Base-by-base conservation (phyloP, 148 eudicot species). In the Chenopodium berlandieri region DNA sequence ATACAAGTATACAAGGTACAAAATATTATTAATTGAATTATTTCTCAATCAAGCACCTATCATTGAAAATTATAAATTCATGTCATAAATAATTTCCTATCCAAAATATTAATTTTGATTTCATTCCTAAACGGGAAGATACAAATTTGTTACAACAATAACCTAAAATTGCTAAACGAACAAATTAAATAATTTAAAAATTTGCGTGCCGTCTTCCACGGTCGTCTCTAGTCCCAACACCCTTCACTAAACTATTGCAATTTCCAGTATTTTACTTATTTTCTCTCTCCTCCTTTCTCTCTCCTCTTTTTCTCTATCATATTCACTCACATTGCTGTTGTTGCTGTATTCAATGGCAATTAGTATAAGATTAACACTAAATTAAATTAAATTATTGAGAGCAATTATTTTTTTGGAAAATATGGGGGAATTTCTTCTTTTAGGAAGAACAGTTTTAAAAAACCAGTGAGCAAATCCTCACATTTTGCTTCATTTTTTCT, bases 141-240 rank as follows among this genome's bases (percentile, higher is more conserved):
- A 20, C 4, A 23, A 34, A 77, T 8, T 56, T 34, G 25, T 69
- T 50, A 73, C 13, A 23, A 48, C 48, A 19, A 65, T 75, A 73
- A 78, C 85, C 82, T 79, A 79, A 79, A 79, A 40, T 79, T 83
- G 71, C 82, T 75, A 68, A 83, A 79, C 27, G 30, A 78, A 37
- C 37, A 56, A 75, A 16, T 4, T 20, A 27, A 30, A 73, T 25
- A 66, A 48, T 84, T 71, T 76, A 76, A 76, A 76, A 80, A 50
- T 58, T 62, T 84, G 83, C 32, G 83, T 84, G 86, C 86, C 83
- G 80, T 47, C 46, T 76, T 84, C 83, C 81, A 84, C 81, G 86
- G 81, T 72, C 74, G 79, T 80, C 80, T 47, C 83, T 0, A 79
- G 73, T 80, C 83, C 86, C 83, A 80, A 84, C 77, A 80, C 80